These are phyloP conservation scores for Radiomyces spectabilis DNA, from an alignment of 192 early-diverging fungal species.

Conservation along the genomic window DNA sequence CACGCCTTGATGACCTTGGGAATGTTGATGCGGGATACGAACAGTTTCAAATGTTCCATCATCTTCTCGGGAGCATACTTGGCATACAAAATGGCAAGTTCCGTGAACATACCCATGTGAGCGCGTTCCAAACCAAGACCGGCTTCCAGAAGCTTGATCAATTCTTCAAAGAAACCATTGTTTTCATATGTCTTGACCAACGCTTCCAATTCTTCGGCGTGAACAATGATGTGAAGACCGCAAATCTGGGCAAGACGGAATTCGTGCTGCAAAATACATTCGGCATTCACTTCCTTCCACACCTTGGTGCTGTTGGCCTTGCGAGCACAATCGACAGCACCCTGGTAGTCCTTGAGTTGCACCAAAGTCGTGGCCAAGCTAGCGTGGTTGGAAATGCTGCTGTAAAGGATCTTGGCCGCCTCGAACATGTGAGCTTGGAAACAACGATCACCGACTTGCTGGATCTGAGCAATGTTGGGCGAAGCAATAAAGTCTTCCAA, in stretches of 20 bases:
- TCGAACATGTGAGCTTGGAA: conserved; percentile 88
- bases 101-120: conserved; percentile 99
- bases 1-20: conserved; percentile 97
- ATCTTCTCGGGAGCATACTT: conserved; percentile 92
- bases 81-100: conserved; percentile 94
- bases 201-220: conserved; percentile 94
- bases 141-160: conserved; percentile 85
- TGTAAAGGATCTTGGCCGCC: conserved; percentile 92
- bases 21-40: conserved; percentile 97
- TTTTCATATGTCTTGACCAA: conserved; percentile 83
- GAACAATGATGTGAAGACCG: conserved; percentile 91
- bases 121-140: conserved; percentile 95
- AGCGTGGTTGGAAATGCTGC: conserved; percentile 96
- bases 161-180: conserved; percentile 86
- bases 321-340: conserved; percentile 95
- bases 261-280: conserved; percentile 91
- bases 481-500: conserved; percentile 89
- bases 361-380: conserved; percentile 94
- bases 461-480: conserved; percentile 94
- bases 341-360: conserved; percentile 90
- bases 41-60: conserved; percentile 97
- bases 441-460: conserved; percentile 90
- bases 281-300: conserved; percentile 98
- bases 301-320: conserved; percentile 98
- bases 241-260: conserved; percentile 98